Conservation (phyloP, 352 stramenopile genomes). For the Peronospora farinosa region DNA sequence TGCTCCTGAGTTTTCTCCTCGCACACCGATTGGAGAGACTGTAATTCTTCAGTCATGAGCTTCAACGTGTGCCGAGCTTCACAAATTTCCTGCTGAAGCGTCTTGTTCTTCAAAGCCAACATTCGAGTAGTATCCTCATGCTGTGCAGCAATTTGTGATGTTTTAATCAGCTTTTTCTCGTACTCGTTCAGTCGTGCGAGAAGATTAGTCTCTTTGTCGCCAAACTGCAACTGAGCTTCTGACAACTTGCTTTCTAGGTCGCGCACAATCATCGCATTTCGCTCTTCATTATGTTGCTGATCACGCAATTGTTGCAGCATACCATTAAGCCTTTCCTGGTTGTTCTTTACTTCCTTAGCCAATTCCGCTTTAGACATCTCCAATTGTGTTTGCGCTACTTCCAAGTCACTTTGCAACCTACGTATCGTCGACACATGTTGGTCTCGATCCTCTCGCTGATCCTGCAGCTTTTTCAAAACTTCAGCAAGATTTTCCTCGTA, state of each 20-base stretch:
- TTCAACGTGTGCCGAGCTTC: conserved; percentile 13
- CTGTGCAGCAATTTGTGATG: conserved; percentile 5
- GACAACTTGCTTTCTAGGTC: conserved; percentile 7
- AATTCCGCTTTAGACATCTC: conserved; percentile 4
- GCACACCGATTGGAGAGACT: conserved; percentile 11
- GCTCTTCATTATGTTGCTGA: conserved; percentile 7
- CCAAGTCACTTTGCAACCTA: neutral
- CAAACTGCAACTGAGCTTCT: conserved; percentile 5
- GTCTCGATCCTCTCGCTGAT: conserved; percentile 1
- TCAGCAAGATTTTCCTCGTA: conserved; percentile 2
- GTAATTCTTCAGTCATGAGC: conserved; percentile 12
- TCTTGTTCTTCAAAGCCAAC: conserved; percentile 16
- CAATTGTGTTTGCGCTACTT: conserved; percentile 11
- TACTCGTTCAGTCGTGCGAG: conserved; percentile 1
- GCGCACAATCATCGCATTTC: neutral
- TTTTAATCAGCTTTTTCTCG: conserved; percentile 1
- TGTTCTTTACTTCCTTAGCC: neutral
- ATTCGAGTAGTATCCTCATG: conserved; percentile 8
- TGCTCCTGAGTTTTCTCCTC: conserved; percentile 14
- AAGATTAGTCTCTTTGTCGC: conserved; percentile 2
- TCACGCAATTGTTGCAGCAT: conserved; percentile 8
- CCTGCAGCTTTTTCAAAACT: neutral
- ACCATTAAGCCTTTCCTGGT: conserved; percentile 1
- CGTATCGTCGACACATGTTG: neutral
- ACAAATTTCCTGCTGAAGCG: conserved; percentile 16